Percentiles rank a stretch among this genome's conserved stretches.
phyloP scores from a whole-genome alignment of 2,329 filamentous ascomycete genomes.

The Penicillium aurantiogriseum region DNA sequence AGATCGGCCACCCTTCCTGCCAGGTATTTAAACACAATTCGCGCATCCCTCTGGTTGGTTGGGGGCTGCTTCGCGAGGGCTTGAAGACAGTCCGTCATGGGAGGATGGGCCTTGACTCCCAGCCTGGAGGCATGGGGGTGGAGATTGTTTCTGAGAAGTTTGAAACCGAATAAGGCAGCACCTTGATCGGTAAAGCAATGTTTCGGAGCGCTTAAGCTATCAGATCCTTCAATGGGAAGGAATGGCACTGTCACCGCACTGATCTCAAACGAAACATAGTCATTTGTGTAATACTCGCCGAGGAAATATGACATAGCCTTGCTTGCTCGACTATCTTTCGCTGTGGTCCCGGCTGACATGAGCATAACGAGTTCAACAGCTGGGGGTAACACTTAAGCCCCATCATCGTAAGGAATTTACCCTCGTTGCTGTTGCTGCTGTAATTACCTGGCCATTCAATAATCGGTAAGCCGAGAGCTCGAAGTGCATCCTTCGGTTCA shows the following conservation, averaged over 20 bases:
- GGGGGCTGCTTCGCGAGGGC: constrained; percentile 72
- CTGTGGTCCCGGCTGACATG: constrained; percentile 64
- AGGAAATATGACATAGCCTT: constrained; percentile 80
- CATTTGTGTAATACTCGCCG: constrained; percentile 72
- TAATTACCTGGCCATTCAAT: constrained; percentile 79
- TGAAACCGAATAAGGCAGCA: constrained; percentile 75
- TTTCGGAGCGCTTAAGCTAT: constrained; percentile 66
- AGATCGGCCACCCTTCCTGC: constrained; percentile 74
- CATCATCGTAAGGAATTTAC: constrained; percentile 67
- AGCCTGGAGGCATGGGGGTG: constrained; percentile 79
- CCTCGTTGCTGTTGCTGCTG: constrained; percentile 66
- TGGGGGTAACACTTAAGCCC: constrained; percentile 72
- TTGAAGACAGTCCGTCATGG: constrained; percentile 72
- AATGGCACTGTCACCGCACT: constrained; percentile 57
- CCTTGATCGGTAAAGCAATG: constrained; percentile 80
- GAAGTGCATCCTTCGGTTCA: constrained; percentile 70
- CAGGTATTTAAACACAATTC: constrained; percentile 78
- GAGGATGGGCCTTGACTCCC: constrained; percentile 78
- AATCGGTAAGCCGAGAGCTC: constrained; percentile 69
- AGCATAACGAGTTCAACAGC: constrained; percentile 73
- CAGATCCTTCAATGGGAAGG: constrained; percentile 68
- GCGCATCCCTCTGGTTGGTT: constrained; percentile 62
- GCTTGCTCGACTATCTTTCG: constrained; percentile 57
- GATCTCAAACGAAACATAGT: constrained; percentile 67
- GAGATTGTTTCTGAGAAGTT: constrained; percentile 73